Evolutionary conservation across 2,329 filamentous ascomycete species (phyloP).

Genomic region (Paecilomyces dactylethromorphus): DNA sequence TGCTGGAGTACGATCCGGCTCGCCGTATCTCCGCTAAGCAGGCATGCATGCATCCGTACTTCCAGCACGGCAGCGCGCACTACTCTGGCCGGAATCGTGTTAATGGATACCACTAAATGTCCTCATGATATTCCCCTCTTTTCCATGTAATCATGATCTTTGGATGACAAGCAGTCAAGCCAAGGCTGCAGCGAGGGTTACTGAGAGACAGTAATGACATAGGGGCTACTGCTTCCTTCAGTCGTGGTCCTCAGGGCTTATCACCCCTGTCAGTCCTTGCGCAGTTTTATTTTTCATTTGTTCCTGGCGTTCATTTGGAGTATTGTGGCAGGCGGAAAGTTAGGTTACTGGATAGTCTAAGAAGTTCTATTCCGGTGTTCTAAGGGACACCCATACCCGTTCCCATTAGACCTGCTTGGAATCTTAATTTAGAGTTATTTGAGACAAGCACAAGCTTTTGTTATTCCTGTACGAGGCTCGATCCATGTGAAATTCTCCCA

Average conservation of each 20-base stretch:
- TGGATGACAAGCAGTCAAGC: constrained; percentile 7
- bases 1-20: constrained; percentile 83
- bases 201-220: background rate
- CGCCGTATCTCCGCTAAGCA: constrained; percentile 85
- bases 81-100: constrained; percentile 40
- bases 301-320: constrained; percentile 25
- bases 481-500: background rate
- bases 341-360: constrained; percentile 23
- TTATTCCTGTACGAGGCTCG: background rate
- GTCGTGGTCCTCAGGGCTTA: constrained; percentile 3
- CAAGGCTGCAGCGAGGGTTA: background rate
- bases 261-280: constrained; percentile 13
- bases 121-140: constrained; percentile 5
- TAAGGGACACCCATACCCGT: constrained; percentile 24
- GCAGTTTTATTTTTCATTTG: constrained; percentile 18
- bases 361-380: constrained; percentile 14
- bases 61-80: constrained; percentile 47
- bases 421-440: constrained; percentile 4
- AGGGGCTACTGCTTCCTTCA: constrained; percentile 5
- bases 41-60: constrained; percentile 78
- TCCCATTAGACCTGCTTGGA: constrained; percentile 4
- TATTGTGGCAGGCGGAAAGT: constrained; percentile 21
- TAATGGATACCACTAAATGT: constrained; percentile 33
- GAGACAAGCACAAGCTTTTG: background rate
- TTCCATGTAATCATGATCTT: constrained; percentile 12